phyloP scores from a whole-genome alignment of 2,329 filamentous ascomycete species.

The Bipolaris cookei region DNA sequence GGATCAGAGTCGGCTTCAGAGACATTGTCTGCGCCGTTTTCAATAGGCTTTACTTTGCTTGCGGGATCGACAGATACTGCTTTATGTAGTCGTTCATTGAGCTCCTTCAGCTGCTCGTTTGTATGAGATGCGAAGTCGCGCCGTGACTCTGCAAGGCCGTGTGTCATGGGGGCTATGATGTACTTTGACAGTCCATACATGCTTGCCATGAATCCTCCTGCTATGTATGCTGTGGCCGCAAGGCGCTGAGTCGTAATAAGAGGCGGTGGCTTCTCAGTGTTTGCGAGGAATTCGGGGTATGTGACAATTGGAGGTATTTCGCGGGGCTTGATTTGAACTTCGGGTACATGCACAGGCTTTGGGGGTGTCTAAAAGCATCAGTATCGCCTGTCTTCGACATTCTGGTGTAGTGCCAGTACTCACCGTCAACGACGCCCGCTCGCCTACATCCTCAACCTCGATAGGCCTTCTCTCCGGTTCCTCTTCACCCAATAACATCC shows the following conservation, averaged over 20 bases:
- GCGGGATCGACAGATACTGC: slow-evolving; percentile 68
- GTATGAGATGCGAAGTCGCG: slow-evolving; percentile 64
- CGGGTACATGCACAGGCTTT: slow-evolving; percentile 18
- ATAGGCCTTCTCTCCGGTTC: slow-evolving; percentile 16
- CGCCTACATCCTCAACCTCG: slow-evolving; percentile 31
- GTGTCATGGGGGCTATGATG: slow-evolving; percentile 68
- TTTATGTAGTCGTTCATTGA: slow-evolving; percentile 64
- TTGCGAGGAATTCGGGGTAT: slow-evolving; percentile 69
- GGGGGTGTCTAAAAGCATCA: slow-evolving; percentile 28
- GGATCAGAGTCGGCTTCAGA: slow-evolving; percentile 66
- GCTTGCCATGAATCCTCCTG: slow-evolving; percentile 61
- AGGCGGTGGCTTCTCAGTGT: slow-evolving; percentile 64
- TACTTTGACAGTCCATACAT: slow-evolving; percentile 75
- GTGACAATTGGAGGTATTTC: slow-evolving; percentile 68
- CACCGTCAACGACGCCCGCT: slow-evolving; percentile 40
- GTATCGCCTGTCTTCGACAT: not conserved
- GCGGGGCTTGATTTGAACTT: slow-evolving; percentile 34
- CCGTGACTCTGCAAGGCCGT: slow-evolving; percentile 60
- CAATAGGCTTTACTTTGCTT: slow-evolving; percentile 37
- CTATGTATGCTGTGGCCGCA: slow-evolving; percentile 62
- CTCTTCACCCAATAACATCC: slow-evolving; percentile 62
- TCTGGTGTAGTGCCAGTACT: slow-evolving; percentile 7
- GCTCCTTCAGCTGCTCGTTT: slow-evolving; percentile 57
- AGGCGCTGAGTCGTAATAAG: slow-evolving; percentile 64
- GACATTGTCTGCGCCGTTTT: slow-evolving; percentile 47